A percentile compares a stretch with the other conserved stretches of the same genome.
These are phyloP conservation scores for Kurtzmaniella quercitrusa DNA, from an alignment of 1,139 yeast species.

Conservation along the genomic window DNA sequence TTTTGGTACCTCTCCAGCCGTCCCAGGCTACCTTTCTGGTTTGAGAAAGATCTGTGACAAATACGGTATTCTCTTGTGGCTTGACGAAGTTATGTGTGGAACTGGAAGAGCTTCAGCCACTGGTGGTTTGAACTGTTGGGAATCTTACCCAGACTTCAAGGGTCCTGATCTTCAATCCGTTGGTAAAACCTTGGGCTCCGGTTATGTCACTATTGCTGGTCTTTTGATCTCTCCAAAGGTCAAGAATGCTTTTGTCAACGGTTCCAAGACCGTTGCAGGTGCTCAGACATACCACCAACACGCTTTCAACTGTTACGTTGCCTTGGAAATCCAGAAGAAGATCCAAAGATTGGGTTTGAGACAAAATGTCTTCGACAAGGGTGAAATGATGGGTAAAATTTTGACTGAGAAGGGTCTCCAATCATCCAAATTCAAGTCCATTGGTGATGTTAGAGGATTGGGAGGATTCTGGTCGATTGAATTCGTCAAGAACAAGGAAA, in stretches of 20 bases:
- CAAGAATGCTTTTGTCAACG: conserved; percentile 38
- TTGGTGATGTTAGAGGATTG: conserved; percentile 57
- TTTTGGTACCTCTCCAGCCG: conserved; percentile 52
- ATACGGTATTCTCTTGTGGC: conserved; percentile 52
- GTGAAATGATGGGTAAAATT: conserved; percentile 44
- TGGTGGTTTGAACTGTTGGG: conserved; percentile 46
- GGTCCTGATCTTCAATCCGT: conserved; percentile 60
- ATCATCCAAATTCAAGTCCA: conserved; percentile 23
- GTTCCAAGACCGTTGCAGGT: conserved; percentile 43
- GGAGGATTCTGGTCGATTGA: conserved; percentile 62
- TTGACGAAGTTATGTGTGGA: conserved; percentile 67
- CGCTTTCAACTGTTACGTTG: conserved; percentile 55
- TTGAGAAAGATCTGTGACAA: conserved; percentile 50
- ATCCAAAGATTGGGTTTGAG: conserved; percentile 41
- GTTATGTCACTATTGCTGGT: conserved; percentile 59
- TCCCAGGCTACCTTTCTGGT: conserved; percentile 55
- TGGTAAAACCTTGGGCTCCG: conserved; percentile 63
- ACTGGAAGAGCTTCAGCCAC: conserved; percentile 42
- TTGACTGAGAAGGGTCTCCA: conserved; percentile 29
- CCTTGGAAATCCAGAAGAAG: conserved; percentile 52
- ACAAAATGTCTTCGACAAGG: conserved; percentile 45
- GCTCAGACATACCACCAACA: conserved; percentile 62
- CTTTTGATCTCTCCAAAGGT: conserved; percentile 50
- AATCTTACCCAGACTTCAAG: conserved; percentile 31
- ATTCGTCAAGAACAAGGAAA: conserved; percentile 46